phyloP scores from a whole-genome alignment of 2,329 filamentous ascomycete species.

The Exophiala phaeomuriformis region DNA sequence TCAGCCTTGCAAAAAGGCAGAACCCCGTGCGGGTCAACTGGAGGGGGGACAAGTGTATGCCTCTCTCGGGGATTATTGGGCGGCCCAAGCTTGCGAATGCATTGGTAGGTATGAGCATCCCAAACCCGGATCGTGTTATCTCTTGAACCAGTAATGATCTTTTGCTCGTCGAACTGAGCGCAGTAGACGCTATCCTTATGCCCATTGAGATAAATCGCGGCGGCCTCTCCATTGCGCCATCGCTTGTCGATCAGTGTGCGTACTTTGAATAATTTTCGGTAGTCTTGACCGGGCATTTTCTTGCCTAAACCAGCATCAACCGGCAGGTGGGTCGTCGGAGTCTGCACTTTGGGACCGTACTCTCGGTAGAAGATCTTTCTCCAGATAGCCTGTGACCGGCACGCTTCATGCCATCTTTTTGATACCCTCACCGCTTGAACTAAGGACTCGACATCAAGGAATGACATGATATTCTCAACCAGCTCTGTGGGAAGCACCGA shows the following conservation, averaged over 20 bases:
- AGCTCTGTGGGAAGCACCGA: slow-evolving; percentile 52
- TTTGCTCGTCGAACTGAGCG: slow-evolving; percentile 95
- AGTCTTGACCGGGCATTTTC: slow-evolving; percentile 59
- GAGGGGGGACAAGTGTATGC: slow-evolving; percentile 48
- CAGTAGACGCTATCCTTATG: slow-evolving; percentile 97
- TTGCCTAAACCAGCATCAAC: slow-evolving; percentile 47
- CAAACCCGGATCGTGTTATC: slow-evolving; percentile 94
- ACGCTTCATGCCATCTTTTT: slow-evolving; percentile 49
- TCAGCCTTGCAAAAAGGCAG: slow-evolving; percentile 44
- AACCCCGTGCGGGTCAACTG: slow-evolving; percentile 32
- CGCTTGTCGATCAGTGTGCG: slow-evolving; percentile 66
- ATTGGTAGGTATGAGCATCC: slow-evolving; percentile 85
- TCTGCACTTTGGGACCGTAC: slow-evolving; percentile 36
- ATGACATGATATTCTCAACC: slow-evolving; percentile 51
- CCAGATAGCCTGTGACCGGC: slow-evolving; percentile 55
- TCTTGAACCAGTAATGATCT: slow-evolving; percentile 93
- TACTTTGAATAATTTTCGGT: slow-evolving; percentile 76
- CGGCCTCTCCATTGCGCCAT: slow-evolving; percentile 73
- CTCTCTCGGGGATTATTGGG: slow-evolving; percentile 54
- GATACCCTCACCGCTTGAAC: slow-evolving; percentile 51
- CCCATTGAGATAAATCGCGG: slow-evolving; percentile 81
- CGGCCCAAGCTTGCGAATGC: slow-evolving; percentile 73
- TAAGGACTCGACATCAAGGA: slow-evolving; percentile 52
- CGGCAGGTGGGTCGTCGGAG: slow-evolving; percentile 2
- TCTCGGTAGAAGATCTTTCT: slow-evolving; percentile 52